phyloP scores from a whole-genome alignment of 768 basidiomycete species.

The Chiua virens region DNA sequence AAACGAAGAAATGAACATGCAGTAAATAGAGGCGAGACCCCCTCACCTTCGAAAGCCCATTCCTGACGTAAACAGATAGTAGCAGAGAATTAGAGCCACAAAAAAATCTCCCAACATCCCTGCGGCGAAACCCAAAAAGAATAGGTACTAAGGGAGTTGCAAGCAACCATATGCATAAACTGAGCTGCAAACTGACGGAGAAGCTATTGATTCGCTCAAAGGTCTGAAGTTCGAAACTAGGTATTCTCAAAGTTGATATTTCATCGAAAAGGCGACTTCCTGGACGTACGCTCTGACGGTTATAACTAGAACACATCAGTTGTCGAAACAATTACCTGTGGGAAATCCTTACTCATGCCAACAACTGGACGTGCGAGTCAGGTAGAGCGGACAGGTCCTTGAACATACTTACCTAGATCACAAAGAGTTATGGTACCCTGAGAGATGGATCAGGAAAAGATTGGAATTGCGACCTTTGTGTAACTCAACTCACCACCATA shows the following conservation, averaged over 20 bases:
- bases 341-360: slow-evolving; percentile 10
- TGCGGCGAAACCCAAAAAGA: slow-evolving; percentile 53
- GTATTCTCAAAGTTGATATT: not conserved
- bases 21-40: not conserved
- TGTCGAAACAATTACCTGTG: not conserved
- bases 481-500: slow-evolving; percentile 45
- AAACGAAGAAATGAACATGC: not conserved
- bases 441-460: slow-evolving; percentile 9
- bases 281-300: slow-evolving; percentile 47
- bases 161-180: not conserved
- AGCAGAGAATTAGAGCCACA: slow-evolving; percentile 50
- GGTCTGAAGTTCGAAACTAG: slow-evolving; percentile 39
- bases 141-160: slow-evolving; percentile 36
- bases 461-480: too few species aligned
- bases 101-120: slow-evolving; percentile 50
- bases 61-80: slow-evolving; percentile 44
- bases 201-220: slow-evolving; percentile 39
- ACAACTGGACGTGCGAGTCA: slow-evolving; percentile 3
- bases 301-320: slow-evolving; percentile 37
- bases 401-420: slow-evolving; percentile 43
- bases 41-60: slow-evolving; percentile 50
- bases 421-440: slow-evolving; percentile 36
- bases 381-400: not conserved
- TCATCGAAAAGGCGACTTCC: not conserved
- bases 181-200: slow-evolving; percentile 39